Evolutionary conservation across 75 land plant genomes (phyloP).

Genomic region (Cupressus sempervirens): DNA sequence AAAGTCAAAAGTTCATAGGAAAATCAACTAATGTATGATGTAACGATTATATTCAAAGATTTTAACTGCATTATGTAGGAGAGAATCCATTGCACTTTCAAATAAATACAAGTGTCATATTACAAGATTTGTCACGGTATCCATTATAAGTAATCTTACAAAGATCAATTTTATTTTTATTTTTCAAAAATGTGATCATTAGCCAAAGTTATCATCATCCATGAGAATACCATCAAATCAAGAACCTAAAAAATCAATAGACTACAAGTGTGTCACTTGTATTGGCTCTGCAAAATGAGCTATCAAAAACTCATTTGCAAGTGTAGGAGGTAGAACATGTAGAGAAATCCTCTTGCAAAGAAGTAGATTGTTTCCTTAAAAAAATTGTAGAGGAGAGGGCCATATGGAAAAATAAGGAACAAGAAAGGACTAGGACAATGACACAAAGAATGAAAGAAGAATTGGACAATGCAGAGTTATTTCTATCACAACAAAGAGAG

Average conservation of each 20-base stretch:
- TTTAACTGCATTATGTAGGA: too few relatives aligned
- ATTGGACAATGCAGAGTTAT: constrained; percentile 46
- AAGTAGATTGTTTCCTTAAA: constrained; percentile 67
- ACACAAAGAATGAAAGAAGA: constrained; percentile 62
- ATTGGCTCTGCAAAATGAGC: constrained; percentile 53
- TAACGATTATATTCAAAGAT: too few relatives aligned
- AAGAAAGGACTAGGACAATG: constrained; percentile 57
- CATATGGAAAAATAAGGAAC: constrained; percentile 70
- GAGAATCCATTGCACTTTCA: too few relatives aligned
- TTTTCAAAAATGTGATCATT: too few relatives aligned
- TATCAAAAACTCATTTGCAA: constrained; percentile 48
- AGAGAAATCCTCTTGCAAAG: constrained; percentile 49
- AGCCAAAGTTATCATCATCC: too few relatives aligned
- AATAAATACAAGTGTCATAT: too few relatives aligned
- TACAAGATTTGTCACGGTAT: too few relatives aligned
- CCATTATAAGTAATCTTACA: too few relatives aligned
- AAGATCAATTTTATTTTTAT: too few relatives aligned
- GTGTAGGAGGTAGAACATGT: constrained; percentile 68
- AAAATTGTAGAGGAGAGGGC: constrained; percentile 69
- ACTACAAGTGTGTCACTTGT: constrained; percentile 34
- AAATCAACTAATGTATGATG: too few relatives aligned
- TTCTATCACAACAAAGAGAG: too few relatives aligned
- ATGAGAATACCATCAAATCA: constrained; percentile 34
- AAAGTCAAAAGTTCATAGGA: too few relatives aligned
- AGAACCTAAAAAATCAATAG: constrained; percentile 53